Conservation (phyloP, 192 early-diverging fungal genomes). For the Nowakowskiella sp. region DNA sequence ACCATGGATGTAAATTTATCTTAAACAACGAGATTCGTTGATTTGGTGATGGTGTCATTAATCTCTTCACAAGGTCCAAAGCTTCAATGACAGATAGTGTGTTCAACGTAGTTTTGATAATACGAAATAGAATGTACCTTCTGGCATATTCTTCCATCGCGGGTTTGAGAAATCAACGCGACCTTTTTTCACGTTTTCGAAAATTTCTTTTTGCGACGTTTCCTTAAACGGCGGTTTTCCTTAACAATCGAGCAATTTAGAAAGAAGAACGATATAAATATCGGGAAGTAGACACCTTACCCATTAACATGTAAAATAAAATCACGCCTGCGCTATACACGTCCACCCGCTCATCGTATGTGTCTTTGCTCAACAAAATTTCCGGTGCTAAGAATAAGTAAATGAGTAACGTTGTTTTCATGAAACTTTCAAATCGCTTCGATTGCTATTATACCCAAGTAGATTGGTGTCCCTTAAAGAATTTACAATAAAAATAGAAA, state of each 20-base stretch:
- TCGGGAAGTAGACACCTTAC: background rate
- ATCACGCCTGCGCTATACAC: constrained; percentile 33
- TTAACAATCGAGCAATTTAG: background rate
- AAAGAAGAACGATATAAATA: background rate
- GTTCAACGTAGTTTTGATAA: background rate
- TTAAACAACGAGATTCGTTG: constrained; percentile 12
- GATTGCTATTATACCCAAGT: constrained; percentile 9
- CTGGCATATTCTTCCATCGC: constrained; percentile 9
- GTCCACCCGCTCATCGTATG: constrained; percentile 29
- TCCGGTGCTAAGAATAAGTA: constrained; percentile 22
- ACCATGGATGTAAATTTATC: constrained; percentile 21
- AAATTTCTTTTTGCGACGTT: background rate
- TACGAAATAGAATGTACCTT: background rate
- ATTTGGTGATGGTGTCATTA: constrained; percentile 18
- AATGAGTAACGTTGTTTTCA: too few species aligned
- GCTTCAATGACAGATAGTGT: background rate
- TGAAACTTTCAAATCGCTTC: constrained; percentile 4
- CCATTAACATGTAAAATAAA: constrained; percentile 29
- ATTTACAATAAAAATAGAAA: background rate
- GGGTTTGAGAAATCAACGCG: constrained; percentile 12
- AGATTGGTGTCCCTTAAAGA: constrained; percentile 14
- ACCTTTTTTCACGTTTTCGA: constrained; percentile 11
- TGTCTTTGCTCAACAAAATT: constrained; percentile 2
- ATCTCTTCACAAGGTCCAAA: constrained; percentile 15
- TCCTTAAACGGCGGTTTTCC: constrained; percentile 12